Base-by-base conservation (phyloP, 257 asterid genomes). In the Ophiorrhiza pumila region DNA sequence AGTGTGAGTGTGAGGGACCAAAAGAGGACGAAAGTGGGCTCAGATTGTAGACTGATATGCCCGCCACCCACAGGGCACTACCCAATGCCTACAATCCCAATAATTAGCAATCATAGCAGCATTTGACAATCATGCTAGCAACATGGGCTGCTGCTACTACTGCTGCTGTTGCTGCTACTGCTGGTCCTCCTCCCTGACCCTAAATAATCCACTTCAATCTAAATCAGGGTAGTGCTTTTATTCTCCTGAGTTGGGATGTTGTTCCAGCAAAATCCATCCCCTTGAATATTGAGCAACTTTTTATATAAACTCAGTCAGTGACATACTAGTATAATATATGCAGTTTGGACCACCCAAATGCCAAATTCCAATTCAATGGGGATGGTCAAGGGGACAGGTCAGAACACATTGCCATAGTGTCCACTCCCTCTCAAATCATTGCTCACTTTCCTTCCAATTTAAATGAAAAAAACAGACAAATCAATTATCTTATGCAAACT, bases 1-100 rank as follows among this genome's bases (percentile, higher is more conserved):
- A 34, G 45, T 1, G 31, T 1, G 50, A 42, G 71, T 4, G n/a
- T 0, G 43, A 31, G 55, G 31, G 77, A 43, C 34, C 68, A 53
- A 22, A 22, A 46, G 50, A 25, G 31, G 37, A n/a, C n/a, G n/a
- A n/a, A 45, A 64, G 11, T 32, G 65, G 69, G 69, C 39, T 71
- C 61, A 63, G 53, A 71, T 53, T 58, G 45, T 68, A 63, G 68
- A 53, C 67, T 76, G 72, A 64, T 72, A 66, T 77, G 80, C 77
- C 73, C 29, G 77, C 77, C 80, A 71, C 68, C 77, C 65, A 65
- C 80, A 39, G 13, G 76, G 70, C 80, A 69, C 14, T 5, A 8
- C 37, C 70, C 53, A n/a, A 41, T n/a, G 31, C 73, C 57, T 27
- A 7, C 39, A 57, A 77, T 57, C 75, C 31, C 63, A 57, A 71